Evolutionary conservation across 495 filamentous ascomycete species (phyloP), one percentile per base, ranked within the genome.

Genomic region (Talaromyces trachyspermus): DNA sequence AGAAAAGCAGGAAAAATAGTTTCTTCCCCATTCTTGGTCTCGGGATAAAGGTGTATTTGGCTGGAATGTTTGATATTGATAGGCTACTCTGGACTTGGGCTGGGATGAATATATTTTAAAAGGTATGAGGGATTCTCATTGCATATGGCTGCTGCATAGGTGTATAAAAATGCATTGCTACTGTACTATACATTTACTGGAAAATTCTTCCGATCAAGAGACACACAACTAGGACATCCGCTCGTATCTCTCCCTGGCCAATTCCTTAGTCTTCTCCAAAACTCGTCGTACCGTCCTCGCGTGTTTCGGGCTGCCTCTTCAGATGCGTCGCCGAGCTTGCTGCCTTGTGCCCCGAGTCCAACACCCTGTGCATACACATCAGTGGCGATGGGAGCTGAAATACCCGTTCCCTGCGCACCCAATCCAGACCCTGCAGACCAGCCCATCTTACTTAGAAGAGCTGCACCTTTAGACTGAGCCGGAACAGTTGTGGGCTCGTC

Each of bases 361-460:
- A 92, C 89, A 12, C 90, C 90, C 24, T 83, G 79, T 2, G 80
- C 77, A 60, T 95, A 96, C 26, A 87, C 76, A 39, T 86, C 80
- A 0, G 86, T 86, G 10, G 80, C 72, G 46, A 96, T 85, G 0
- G 86, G 84, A 14, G 83, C 83, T 0, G 81, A 87, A 41, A 82
- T 77, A 2, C 89, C 90, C 1, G 81, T 80, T 0, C 89, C 86
- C 53, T 84, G 77, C 2, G 84, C 86, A 35, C 90, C 90, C 15
- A 96, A 69, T 1, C 90, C 90, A 47, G 81, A 75, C 1, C 89
- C 89, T 2, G 78, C 78, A 10, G 74, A 81, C 86, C 86, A 95
- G 12, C 89, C 89, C 87, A 95, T 94, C 68, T 95, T 95, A 41
- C 84, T 81, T 5, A 96, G 75, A 25, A 96, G 68, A 1, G 84